Evolutionary conservation across 306 rosid genomes (phyloP), one percentile per base, ranked within the genome.

Genomic region (Benincasa hispida): DNA sequence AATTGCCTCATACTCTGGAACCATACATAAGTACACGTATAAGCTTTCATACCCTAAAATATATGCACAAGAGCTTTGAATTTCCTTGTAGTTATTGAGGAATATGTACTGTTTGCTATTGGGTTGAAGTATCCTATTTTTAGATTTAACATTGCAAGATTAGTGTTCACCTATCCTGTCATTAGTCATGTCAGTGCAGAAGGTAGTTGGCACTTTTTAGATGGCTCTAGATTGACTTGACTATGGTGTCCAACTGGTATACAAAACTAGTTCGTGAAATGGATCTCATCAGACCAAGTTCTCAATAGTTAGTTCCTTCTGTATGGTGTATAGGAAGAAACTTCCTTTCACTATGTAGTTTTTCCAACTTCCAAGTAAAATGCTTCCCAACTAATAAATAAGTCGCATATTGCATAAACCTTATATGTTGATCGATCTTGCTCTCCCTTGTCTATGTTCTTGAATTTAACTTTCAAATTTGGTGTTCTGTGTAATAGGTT

Each of bases 401-500:
- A 35, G 30, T 67, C 39, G 8, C n/a, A 67, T 12, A 68, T 68
- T 24, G 74, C 32, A 68, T 25, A 39, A 18, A 68, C 27, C 56
- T 41, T 25, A 25, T 5, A 24, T 5, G 22, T 57, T 5, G 53
- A 55, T 24, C 9, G 35, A 68, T 35, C 19, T 66, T 47, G 51
- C 14, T 39, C 13, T 72, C 51, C 21, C 32, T 45, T 34, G n/a
- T 68, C 32, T 45, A 14, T 24, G 30, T 24, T 70, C 14, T 25
- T 70, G 22, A 25, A 24, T 34, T 24, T 69, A 25, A 47, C 39
- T 47, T 42, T 30, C 34, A 56, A 30, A 54, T 34, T 34, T 54
- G 8, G 34, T 21, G 19, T 22, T 51, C 28, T 51, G 0, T 39
- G 35, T 39, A 11, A 68, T 86, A 93, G 98, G 91, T 93, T 84